These are phyloP conservation scores for Platismatia glauca DNA, from an alignment of 495 filamentous ascomycete species.

Conservation along the genomic window DNA sequence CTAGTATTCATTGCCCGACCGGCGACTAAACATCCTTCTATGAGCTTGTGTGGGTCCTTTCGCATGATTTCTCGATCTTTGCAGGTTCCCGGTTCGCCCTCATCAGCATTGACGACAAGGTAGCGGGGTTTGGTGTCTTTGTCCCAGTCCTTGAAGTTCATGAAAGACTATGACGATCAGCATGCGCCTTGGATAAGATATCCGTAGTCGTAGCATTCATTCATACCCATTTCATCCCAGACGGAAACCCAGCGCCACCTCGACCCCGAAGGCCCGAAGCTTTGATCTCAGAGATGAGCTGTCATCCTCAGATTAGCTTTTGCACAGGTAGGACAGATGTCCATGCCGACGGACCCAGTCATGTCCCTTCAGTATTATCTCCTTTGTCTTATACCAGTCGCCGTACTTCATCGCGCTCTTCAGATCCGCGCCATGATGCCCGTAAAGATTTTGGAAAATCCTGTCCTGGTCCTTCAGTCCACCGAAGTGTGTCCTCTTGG, in stretches of 20 bases:
- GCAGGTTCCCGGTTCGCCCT: conserved; percentile 97
- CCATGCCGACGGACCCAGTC: conserved; percentile 60
- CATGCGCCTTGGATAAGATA: conserved; percentile 21
- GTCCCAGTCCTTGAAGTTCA: conserved; percentile 99
- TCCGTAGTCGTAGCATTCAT: not conserved
- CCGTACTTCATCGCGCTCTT: conserved; percentile 96
- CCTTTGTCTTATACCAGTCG: conserved; percentile 99
- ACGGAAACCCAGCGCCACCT: conserved; percentile 96
- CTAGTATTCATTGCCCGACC: conserved; percentile 96
- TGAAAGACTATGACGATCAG: conserved; percentile 68
- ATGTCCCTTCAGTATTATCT: conserved; percentile 91
- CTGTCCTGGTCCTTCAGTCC: conserved; percentile 89
- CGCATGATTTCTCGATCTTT: conserved; percentile 99
- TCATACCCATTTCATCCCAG: conserved; percentile 94
- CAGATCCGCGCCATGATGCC: conserved; percentile 80
- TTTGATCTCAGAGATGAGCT: conserved; percentile 95
- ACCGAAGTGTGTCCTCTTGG: conserved; percentile 67
- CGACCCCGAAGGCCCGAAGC: conserved; percentile 89
- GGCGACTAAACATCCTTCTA: conserved; percentile 94
- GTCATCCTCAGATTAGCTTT: conserved; percentile 16
- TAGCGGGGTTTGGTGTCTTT: conserved; percentile 95
- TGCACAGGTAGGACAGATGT: conserved; percentile 21
- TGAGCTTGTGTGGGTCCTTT: conserved; percentile 96
- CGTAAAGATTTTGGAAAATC: conserved; percentile 98
- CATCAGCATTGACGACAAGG: conserved; percentile 94